Percentiles rank a stretch among this genome's conserved stretches.
Conservation (phyloP, 2,329 filamentous ascomycete species). For the Fusarium veterinarium region DNA sequence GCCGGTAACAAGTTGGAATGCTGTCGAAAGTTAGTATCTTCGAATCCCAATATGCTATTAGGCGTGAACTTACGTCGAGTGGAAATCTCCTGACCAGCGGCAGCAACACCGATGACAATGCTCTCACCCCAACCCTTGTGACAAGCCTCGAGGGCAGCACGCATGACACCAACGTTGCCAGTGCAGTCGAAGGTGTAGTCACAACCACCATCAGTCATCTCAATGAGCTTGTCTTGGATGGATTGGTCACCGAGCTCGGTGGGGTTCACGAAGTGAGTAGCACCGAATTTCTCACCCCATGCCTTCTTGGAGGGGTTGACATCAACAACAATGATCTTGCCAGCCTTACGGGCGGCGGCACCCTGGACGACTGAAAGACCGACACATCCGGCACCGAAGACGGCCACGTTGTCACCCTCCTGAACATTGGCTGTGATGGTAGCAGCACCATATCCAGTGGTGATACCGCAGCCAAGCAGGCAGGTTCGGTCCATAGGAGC, state of each 20-base stretch:
- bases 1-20: constrained; percentile 98
- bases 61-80: constrained; percentile 80
- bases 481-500: constrained; percentile 97
- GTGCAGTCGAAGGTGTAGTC: constrained; percentile 99
- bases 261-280: constrained; percentile 97
- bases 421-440: constrained; percentile 93
- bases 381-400: constrained; percentile 97
- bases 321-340: constrained; percentile 78
- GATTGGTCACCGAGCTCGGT: constrained; percentile 80
- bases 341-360: constrained; percentile 84
- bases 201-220: constrained; percentile 97
- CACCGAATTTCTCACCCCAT: constrained; percentile 94
- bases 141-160: constrained; percentile 93
- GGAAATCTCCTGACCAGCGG: constrained; percentile 93
- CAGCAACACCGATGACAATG: constrained; percentile 97
- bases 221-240: constrained; percentile 91
- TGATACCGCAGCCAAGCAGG: constrained; percentile 97
- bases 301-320: constrained; percentile 91
- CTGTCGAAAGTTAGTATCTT: constrained; percentile 59
- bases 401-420: constrained; percentile 86
- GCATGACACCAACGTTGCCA: constrained; percentile 95
- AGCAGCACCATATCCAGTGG: constrained; percentile 96
- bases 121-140: constrained; percentile 99
- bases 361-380: constrained; percentile 96
- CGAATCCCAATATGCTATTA: background rate